phyloP scores from a whole-genome alignment of 2,329 filamentous ascomycete species.

The Fusarium praegraminearum region DNA sequence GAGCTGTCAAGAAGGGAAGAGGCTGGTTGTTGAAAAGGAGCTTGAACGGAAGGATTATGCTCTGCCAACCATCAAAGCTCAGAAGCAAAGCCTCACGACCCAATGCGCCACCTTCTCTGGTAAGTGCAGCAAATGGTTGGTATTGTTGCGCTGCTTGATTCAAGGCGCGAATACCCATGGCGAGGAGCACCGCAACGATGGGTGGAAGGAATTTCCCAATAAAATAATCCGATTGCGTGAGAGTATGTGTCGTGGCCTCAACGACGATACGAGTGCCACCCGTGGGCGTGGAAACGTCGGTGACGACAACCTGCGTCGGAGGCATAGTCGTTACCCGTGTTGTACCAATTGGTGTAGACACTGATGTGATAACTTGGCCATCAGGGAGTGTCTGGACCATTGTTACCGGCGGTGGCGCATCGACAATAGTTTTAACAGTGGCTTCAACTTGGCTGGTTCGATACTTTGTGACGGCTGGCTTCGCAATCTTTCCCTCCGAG shows the following conservation, averaged over 20 bases:
- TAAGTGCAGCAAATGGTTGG: conserved; percentile 59
- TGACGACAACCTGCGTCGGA: conserved; percentile 29
- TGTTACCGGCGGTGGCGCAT: conserved; percentile 12
- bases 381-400: conserved; percentile 30
- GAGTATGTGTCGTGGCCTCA: conserved; percentile 30
- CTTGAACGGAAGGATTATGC: conserved; percentile 52
- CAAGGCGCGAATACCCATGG: conserved; percentile 56
- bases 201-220: conserved; percentile 58
- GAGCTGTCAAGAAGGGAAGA: conserved; percentile 44
- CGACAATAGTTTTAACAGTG: conserved; percentile 34
- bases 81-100: conserved; percentile 59
- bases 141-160: conserved; percentile 57
- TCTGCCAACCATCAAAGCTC: conserved; percentile 54
- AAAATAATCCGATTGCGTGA: conserved; percentile 50
- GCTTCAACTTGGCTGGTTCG: conserved; percentile 28
- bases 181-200: conserved; percentile 55
- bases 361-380: conserved; percentile 23
- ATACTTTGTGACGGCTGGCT: conserved; percentile 23
- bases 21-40: conserved; percentile 52
- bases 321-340: conserved; percentile 35
- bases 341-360: conserved; percentile 21
- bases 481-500: conserved; percentile 14
- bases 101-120: conserved; percentile 51
- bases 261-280: conserved; percentile 23
- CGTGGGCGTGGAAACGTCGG: conserved; percentile 27